phyloP scores from a whole-genome alignment of 257 asterid genomes.

The Solanum pennellii region DNA sequence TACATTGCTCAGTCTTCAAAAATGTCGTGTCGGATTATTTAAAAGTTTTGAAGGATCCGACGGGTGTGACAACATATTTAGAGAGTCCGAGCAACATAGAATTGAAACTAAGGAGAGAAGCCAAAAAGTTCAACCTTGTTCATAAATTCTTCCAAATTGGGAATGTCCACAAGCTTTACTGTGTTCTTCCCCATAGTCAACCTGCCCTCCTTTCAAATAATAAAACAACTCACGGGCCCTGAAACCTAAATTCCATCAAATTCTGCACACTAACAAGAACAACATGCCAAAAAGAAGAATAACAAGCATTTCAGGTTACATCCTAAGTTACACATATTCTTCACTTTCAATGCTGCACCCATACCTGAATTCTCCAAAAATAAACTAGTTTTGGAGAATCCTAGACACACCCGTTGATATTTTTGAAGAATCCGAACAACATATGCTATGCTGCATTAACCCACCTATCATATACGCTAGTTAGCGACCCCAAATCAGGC shows the following conservation, averaged over 20 bases:
- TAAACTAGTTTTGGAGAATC: not conserved
- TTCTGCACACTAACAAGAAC: not conserved
- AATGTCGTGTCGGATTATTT: not conserved
- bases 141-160: constrained; percentile 66
- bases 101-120: not conserved
- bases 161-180: constrained; percentile 86
- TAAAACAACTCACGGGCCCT: constrained; percentile 97
- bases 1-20: not conserved
- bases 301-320: not conserved
- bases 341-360: not conserved
- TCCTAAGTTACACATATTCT: not conserved
- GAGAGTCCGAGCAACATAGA: not conserved
- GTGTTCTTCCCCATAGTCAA: constrained; percentile 95
- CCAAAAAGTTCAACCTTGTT: constrained; percentile 30
- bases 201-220: constrained; percentile 91
- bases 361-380: not conserved
- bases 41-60: not conserved
- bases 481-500: constrained; percentile 86
- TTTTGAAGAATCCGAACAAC: not conserved
- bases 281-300: not conserved
- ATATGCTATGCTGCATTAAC: not conserved
- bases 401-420: not conserved
- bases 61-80: not conserved
- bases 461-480: constrained; percentile 74
- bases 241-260: constrained; percentile 19